These are phyloP conservation scores for Pseudocercospora crystallina DNA, from an alignment of 2,329 filamentous ascomycete genomes.

Conservation along the genomic window DNA sequence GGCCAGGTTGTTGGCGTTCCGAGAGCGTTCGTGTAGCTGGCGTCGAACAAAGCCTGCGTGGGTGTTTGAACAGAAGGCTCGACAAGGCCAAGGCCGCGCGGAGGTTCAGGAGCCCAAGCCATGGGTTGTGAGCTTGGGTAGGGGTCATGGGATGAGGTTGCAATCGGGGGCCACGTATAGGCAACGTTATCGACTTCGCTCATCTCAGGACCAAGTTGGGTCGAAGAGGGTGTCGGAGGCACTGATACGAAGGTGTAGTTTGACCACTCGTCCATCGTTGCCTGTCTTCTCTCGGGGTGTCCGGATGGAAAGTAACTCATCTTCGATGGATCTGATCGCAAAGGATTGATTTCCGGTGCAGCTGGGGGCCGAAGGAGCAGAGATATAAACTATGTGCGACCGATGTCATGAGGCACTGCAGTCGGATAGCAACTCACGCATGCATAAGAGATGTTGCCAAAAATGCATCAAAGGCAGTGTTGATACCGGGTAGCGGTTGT, in stretches of 20 bases:
- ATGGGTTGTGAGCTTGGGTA: slow-evolving; percentile 17
- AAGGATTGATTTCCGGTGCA: slow-evolving; percentile 10
- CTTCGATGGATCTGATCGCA: slow-evolving; percentile 1
- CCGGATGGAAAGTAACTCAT: slow-evolving; percentile 22
- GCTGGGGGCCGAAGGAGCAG: slow-evolving; percentile 8
- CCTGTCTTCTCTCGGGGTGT: slow-evolving; percentile 5
- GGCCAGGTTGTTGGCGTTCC: slow-evolving; percentile 1
- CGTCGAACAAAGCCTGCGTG: slow-evolving; percentile 18
- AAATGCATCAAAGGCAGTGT: slow-evolving; percentile 20
- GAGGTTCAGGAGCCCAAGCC: slow-evolving; percentile 15
- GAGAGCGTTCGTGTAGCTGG: not conserved
- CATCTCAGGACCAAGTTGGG: no score
- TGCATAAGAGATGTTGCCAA: slow-evolving; percentile 17
- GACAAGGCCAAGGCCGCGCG: slow-evolving; percentile 9
- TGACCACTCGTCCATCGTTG: slow-evolving; percentile 13
- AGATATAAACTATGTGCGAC: slow-evolving; percentile 13
- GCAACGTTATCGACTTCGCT: not conserved
- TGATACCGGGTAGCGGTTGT: slow-evolving; percentile 18
- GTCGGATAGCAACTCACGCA: not conserved
- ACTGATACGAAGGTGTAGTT: slow-evolving; percentile 5
- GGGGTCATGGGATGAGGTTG: slow-evolving; percentile 12
- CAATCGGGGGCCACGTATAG: slow-evolving; percentile 4
- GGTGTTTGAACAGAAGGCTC: slow-evolving; percentile 14
- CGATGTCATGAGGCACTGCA: slow-evolving; percentile 17
- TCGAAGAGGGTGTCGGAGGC: no score